Percentiles rank a stretch among this genome's conserved stretches.
These are phyloP conservation scores for Salvia rosmarinus DNA, from an alignment of 257 asterid genomes.

Conservation along the genomic window DNA sequence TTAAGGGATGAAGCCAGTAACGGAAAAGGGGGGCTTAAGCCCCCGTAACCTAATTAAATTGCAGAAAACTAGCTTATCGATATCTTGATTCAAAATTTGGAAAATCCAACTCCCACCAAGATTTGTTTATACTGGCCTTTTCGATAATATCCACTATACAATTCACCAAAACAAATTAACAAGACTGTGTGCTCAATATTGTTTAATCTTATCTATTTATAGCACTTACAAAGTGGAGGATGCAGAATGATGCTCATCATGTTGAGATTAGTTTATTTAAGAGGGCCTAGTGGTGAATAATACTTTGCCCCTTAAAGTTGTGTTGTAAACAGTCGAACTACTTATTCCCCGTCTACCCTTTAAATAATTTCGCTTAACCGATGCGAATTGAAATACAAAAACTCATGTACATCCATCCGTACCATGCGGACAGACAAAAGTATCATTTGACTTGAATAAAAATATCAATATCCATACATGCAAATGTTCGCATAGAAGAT, in stretches of 20 bases:
- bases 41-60: no score
- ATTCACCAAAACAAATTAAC: neutral
- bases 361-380: neutral
- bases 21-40: no score
- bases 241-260: neutral
- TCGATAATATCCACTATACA: neutral
- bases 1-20: no score
- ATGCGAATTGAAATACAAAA: neutral
- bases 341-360: neutral
- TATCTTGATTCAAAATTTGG: no score
- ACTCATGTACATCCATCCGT: no score
- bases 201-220: neutral
- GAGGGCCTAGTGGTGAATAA: slow-evolving; percentile 17
- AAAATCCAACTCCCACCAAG: no score
- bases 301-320: slow-evolving; percentile 19
- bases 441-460: no score
- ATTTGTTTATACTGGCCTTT: no score
- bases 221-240: neutral
- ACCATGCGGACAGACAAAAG: no score
- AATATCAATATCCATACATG: no score
- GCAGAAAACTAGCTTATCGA: no score
- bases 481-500: no score
- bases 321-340: neutral
- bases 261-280: neutral
- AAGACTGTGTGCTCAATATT: neutral